These are phyloP conservation scores for Alternaria panax DNA, from an alignment of 2,329 filamentous ascomycete species.

Conservation along the genomic window DNA sequence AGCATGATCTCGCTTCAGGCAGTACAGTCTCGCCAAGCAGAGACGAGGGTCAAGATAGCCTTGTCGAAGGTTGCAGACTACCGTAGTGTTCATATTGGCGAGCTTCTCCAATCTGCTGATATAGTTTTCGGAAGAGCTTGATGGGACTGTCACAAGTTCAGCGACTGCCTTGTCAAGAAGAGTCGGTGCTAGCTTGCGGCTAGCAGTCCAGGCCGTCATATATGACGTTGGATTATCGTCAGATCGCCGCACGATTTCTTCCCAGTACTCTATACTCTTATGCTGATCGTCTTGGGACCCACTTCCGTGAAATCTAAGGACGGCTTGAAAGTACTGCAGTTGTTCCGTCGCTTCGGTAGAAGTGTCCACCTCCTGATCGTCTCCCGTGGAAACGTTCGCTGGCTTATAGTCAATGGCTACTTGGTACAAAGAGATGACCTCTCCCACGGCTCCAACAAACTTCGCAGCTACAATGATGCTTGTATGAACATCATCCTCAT, in stretches of 20 bases:
- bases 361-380: not conserved
- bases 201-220: not conserved
- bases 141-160: not conserved
- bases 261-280: not conserved
- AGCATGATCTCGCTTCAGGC: not conserved
- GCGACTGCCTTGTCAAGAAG: conserved; percentile 2
- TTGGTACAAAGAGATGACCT: not conserved
- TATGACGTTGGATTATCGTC: not conserved
- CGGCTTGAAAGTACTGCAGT: not conserved
- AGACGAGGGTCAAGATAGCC: not conserved
- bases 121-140: not conserved
- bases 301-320: not conserved
- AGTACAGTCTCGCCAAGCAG: not conserved
- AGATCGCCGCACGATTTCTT: not conserved
- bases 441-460: not conserved
- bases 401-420: conserved; percentile 1
- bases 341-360: not conserved
- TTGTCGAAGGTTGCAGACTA: not conserved
- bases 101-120: not conserved
- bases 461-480: conserved; percentile 1
- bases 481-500: not conserved
- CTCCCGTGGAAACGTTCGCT: not conserved
- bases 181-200: not conserved
- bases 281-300: not conserved
- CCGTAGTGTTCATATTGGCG: not conserved